Conservation (phyloP, 352 stramenopile genomes). For the Lagenidium giganteum region DNA sequence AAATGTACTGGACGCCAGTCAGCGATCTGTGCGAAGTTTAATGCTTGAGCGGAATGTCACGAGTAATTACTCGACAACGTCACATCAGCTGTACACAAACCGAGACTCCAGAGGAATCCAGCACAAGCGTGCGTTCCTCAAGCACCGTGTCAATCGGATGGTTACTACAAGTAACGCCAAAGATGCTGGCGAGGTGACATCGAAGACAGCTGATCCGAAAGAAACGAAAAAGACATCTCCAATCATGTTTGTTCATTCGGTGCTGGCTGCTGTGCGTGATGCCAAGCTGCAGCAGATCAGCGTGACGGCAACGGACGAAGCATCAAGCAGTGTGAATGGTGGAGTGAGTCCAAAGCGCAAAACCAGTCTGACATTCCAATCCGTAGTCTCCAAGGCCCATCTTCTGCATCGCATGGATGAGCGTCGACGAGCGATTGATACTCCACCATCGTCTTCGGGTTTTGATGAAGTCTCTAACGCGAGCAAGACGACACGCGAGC, state of each 20-base stretch:
- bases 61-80: constrained; percentile 70
- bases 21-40: constrained; percentile 47
- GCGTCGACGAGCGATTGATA: background rate
- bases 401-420: constrained; percentile 10
- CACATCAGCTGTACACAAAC: constrained; percentile 37
- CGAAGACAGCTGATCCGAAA: too few relatives aligned
- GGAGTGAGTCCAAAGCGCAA: constrained; percentile 1
- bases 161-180: too few relatives aligned
- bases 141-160: constrained; percentile 13
- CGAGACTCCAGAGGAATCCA: constrained; percentile 4
- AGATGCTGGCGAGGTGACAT: too few relatives aligned
- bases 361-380: constrained; percentile 6
- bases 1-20: constrained; percentile 37
- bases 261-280: constrained; percentile 37
- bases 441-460: background rate
- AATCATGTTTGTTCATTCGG: constrained; percentile 39
- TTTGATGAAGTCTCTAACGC: background rate
- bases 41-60: constrained; percentile 50
- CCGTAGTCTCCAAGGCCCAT: constrained; percentile 7
- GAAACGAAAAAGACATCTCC: background rate
- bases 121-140: constrained; percentile 18
- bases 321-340: background rate
- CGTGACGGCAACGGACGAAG: too few relatives aligned
- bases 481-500: background rate
- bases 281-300: constrained; percentile 14